phyloP scores from a whole-genome alignment of 306 rosid species.

The Elaeagnus macrophylla region DNA sequence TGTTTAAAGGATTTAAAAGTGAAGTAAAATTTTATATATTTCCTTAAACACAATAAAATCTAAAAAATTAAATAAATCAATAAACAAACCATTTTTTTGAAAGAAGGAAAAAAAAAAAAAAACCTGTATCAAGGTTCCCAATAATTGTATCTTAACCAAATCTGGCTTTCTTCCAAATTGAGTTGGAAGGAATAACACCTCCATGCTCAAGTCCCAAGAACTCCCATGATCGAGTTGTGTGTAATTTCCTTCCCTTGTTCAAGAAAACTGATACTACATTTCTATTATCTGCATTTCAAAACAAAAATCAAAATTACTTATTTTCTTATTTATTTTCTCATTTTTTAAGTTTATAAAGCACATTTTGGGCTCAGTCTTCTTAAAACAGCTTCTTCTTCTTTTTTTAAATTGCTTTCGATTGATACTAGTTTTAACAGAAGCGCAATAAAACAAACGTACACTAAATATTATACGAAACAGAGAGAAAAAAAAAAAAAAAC shows the following conservation, averaged over 20 bases:
- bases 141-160: constrained; percentile 70
- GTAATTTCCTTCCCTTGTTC: constrained; percentile 67
- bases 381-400: too few species aligned
- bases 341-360: too few species aligned
- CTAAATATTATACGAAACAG: too few species aligned
- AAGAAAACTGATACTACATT: constrained; percentile 59
- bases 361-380: too few species aligned
- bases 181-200: constrained; percentile 37
- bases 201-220: constrained; percentile 60
- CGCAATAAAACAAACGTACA: too few species aligned
- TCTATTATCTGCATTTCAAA: constrained; percentile 64
- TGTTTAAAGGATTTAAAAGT: constrained; percentile 10
- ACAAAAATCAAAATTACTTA: too few species aligned
- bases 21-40: background rate
- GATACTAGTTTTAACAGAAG: too few species aligned
- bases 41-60: background rate
- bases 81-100: background rate
- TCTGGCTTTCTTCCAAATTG: constrained; percentile 72
- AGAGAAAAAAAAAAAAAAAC: background rate
- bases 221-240: constrained; percentile 81
- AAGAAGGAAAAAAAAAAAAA: background rate
- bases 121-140: constrained; percentile 81
- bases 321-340: too few species aligned
- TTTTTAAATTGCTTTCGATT: too few species aligned
- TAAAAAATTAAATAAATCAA: too few species aligned